Evolutionary conservation across 768 basidiomycete species (phyloP).

Genomic region (Hirschioporus abietinus): DNA sequence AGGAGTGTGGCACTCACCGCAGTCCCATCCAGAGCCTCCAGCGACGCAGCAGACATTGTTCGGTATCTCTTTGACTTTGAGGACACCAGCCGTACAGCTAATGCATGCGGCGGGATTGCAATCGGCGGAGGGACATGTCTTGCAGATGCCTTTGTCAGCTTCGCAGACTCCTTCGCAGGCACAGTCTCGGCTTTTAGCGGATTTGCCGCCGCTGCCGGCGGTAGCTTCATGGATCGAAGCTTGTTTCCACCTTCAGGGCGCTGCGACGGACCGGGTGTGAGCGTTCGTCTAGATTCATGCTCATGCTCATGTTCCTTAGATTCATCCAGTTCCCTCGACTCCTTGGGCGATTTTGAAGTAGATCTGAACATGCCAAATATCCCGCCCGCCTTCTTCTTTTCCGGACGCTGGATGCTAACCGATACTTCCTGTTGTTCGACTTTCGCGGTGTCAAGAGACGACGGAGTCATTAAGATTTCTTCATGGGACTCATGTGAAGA

Average conservation of each 20-base stretch:
- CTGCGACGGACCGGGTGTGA: slow-evolving; percentile 4
- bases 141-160: slow-evolving; percentile 6
- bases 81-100: background rate
- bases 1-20: slow-evolving; percentile 45
- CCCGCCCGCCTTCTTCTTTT: slow-evolving; percentile 33
- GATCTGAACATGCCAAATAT: slow-evolving; percentile 34
- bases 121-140: slow-evolving; percentile 16
- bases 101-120: slow-evolving; percentile 22
- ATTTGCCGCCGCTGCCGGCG: background rate
- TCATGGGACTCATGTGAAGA: slow-evolving; percentile 41
- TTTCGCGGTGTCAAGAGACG: slow-evolving; percentile 44
- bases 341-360: slow-evolving; percentile 9
- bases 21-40: slow-evolving; percentile 76
- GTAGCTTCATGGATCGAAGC: background rate
- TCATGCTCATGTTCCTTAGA: slow-evolving; percentile 11
- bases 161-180: slow-evolving; percentile 1
- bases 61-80: slow-evolving; percentile 46
- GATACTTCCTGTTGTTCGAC: slow-evolving; percentile 23
- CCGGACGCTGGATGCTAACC: slow-evolving; percentile 24
- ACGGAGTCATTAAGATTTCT: slow-evolving; percentile 55
- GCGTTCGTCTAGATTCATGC: slow-evolving; percentile 2
- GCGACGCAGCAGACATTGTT: slow-evolving; percentile 66
- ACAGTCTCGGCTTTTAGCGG: slow-evolving; percentile 2
- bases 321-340: slow-evolving; percentile 9
- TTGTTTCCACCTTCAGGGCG: slow-evolving; percentile 1